These are phyloP conservation scores for Biscogniauxia marginata DNA, from an alignment of 2,329 filamentous ascomycete genomes.

Conservation along the genomic window DNA sequence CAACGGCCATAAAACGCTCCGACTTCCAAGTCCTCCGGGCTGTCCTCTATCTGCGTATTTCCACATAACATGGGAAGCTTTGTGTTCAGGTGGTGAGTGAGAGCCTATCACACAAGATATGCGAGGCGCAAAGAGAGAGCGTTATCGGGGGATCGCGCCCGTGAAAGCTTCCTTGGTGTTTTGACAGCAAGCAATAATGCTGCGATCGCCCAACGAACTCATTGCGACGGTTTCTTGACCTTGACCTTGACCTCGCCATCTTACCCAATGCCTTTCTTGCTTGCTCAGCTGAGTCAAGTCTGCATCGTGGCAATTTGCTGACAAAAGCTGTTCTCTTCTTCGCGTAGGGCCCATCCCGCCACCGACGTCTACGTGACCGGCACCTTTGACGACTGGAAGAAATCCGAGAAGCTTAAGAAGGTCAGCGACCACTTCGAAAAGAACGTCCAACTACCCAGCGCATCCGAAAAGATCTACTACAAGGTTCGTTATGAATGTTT, in stretches of 20 bases:
- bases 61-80: conserved; percentile 66
- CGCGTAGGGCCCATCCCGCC: conserved; percentile 74
- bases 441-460: conserved; percentile 68
- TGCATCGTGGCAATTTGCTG: neutral
- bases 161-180: too few relatives aligned
- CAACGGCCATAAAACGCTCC: conserved; percentile 2
- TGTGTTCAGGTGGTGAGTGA: conserved; percentile 67
- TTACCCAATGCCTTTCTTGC: too few relatives aligned
- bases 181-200: too few relatives aligned
- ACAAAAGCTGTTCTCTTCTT: conserved; percentile 6
- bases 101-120: neutral
- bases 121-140: neutral
- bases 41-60: too few relatives aligned
- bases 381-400: conserved; percentile 91
- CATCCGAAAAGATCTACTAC: conserved; percentile 78
- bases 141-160: neutral
- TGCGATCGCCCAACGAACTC: too few relatives aligned
- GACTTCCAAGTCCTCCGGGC: conserved; percentile 1
- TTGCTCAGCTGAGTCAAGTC: too few relatives aligned
- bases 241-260: neutral
- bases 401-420: conserved; percentile 80
- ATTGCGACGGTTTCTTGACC: neutral
- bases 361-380: conserved; percentile 92
- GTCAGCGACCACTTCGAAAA: conserved; percentile 74
- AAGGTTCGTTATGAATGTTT: conserved; percentile 64